A percentile compares a stretch with the other conserved stretches of the same genome.
Evolutionary conservation across 371 early-diverging fungal species (phyloP).

Genomic region (Capniomyces stellatus): DNA sequence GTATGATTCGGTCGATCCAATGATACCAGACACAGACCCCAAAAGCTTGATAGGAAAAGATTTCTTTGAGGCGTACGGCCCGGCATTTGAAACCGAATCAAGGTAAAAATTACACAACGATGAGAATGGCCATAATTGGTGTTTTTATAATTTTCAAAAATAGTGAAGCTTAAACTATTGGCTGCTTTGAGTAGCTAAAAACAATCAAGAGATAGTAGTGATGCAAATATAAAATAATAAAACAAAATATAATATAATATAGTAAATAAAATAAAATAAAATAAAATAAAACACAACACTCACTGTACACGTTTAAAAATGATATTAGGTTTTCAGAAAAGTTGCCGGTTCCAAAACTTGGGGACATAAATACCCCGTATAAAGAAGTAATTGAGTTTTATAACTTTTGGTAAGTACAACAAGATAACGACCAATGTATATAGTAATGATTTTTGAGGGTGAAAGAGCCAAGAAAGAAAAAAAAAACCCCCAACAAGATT

Average conservation of each 20-base stretch:
- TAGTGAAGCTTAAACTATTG: no score
- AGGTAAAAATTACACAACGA: slow-evolving; percentile 25
- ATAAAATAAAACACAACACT: no score
- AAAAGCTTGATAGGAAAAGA: slow-evolving; percentile 34
- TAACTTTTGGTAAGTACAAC: slow-evolving; percentile 45
- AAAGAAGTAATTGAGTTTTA: slow-evolving; percentile 86
- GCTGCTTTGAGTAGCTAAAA: no score
- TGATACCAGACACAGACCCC: slow-evolving; percentile 38
- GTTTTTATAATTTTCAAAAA: no score
- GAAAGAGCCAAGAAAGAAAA: no score
- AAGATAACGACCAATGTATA: neutral
- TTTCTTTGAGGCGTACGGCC: slow-evolving; percentile 73
- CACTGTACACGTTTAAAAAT: neutral
- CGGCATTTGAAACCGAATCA: slow-evolving; percentile 75
- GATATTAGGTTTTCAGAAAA: slow-evolving; percentile 50
- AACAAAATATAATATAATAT: no score
- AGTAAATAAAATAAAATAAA: no score
- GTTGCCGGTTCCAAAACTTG: slow-evolving; percentile 62
- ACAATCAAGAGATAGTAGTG: no score
- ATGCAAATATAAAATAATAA: no score
- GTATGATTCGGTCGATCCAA: slow-evolving; percentile 86
- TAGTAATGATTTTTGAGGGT: no score
- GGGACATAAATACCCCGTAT: slow-evolving; percentile 43
- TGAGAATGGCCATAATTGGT: neutral
- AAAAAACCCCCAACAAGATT: no score